Percentiles rank a stretch among this genome's conserved stretches.
These are phyloP conservation scores for Pseudogymnoascus sp. DNA, from an alignment of 2,329 filamentous ascomycete species.

Conservation along the genomic window DNA sequence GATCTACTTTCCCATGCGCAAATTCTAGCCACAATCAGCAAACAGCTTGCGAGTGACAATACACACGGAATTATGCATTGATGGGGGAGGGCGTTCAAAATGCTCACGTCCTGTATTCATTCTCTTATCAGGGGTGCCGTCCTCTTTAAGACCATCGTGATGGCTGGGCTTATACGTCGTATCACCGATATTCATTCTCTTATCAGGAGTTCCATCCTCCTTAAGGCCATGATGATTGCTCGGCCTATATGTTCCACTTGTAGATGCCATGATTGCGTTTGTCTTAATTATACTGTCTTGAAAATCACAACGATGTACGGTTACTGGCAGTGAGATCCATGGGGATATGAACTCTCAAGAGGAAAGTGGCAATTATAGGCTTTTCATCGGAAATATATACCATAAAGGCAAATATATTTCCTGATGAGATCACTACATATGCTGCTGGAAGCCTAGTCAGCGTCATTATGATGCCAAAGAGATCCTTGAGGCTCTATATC, in stretches of 20 bases:
- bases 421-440: not conserved
- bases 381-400: not conserved
- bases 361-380: not conserved
- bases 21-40: slow-evolving; percentile 20
- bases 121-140: slow-evolving; percentile 34
- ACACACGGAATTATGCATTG: not conserved
- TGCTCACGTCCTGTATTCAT: slow-evolving; percentile 26
- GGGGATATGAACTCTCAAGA: not conserved
- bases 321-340: not conserved
- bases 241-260: slow-evolving; percentile 2
- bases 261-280: not conserved
- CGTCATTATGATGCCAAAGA: not conserved
- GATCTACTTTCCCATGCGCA: slow-evolving; percentile 31
- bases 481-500: not conserved
- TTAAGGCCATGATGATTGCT: slow-evolving; percentile 33
- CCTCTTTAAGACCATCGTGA: slow-evolving; percentile 35
- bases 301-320: not conserved
- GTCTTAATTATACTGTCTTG: not conserved
- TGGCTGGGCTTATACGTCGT: slow-evolving; percentile 16
- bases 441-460: not conserved
- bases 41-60: not conserved
- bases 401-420: not conserved
- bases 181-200: slow-evolving; percentile 19
- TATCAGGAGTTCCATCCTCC: slow-evolving; percentile 34
- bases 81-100: not conserved